phyloP scores from a whole-genome alignment of 768 basidiomycete genomes.

The Tylopilus rubrobrunneus region DNA sequence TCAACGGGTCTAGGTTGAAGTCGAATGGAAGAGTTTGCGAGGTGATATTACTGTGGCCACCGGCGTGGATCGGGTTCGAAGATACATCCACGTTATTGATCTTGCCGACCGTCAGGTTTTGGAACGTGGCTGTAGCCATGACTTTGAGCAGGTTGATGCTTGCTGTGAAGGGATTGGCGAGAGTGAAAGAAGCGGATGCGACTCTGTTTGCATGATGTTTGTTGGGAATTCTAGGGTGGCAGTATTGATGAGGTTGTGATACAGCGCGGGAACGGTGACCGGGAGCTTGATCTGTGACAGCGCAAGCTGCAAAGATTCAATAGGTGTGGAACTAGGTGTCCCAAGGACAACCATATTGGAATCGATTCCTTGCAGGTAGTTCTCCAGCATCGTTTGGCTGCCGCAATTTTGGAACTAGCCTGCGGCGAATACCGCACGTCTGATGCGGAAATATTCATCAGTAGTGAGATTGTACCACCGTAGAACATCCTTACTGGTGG shows the following conservation, averaged over 20 bases:
- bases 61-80: constrained; percentile 53
- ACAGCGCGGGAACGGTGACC: too few species aligned
- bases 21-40: constrained; percentile 58
- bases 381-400: constrained; percentile 55
- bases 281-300: constrained; percentile 59
- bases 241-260: too few species aligned
- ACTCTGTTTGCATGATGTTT: constrained; percentile 57
- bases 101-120: too few species aligned
- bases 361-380: constrained; percentile 63
- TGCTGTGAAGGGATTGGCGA: constrained; percentile 73
- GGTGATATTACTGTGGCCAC: constrained; percentile 54
- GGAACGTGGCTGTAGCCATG: too few species aligned
- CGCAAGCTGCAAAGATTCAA: constrained; percentile 57
- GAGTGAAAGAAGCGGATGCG: constrained; percentile 52
- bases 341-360: constrained; percentile 56
- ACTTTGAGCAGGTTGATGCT: constrained; percentile 62
- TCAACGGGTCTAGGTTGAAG: constrained; percentile 61
- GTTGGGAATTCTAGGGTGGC: constrained; percentile 57
- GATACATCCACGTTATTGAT: constrained; percentile 52
- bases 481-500: constrained; percentile 40
- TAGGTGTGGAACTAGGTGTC: constrained; percentile 49
- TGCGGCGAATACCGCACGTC: constrained; percentile 63
- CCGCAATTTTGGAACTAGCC: constrained; percentile 42
- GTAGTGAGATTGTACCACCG: neutral
- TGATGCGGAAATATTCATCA: constrained; percentile 17